Evolutionary conservation across 2,329 filamentous ascomycete genomes (phyloP).

Genomic region (Cladophialophora carrionii): DNA sequence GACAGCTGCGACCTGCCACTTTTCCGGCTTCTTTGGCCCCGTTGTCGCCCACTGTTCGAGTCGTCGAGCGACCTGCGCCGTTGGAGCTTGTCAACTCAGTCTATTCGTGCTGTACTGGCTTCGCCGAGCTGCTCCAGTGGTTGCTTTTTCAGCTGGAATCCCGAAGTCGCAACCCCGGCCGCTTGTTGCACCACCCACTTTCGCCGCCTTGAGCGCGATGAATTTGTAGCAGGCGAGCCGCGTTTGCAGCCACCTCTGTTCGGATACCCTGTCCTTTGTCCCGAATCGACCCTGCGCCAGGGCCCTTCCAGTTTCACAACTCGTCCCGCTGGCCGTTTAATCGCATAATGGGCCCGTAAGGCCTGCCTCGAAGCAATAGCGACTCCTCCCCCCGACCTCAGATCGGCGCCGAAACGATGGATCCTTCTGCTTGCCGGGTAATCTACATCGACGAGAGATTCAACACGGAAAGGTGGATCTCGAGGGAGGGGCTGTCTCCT

Average conservation of each 20-base stretch:
- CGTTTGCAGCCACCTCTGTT: not conserved
- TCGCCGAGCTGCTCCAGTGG: constrained; percentile 11
- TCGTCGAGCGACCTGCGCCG: constrained; percentile 18
- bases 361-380: constrained; percentile 21
- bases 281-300: constrained; percentile 3
- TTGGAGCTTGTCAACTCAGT: constrained; percentile 9
- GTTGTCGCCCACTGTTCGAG: constrained; percentile 14
- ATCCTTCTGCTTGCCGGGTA: constrained; percentile 49
- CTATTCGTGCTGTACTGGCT: not conserved
- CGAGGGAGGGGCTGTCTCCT: constrained; percentile 40
- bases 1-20: constrained; percentile 32
- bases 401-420: constrained; percentile 40
- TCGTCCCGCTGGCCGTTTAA: constrained; percentile 22
- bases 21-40: constrained; percentile 7
- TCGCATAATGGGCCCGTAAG: constrained; percentile 32
- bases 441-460: constrained; percentile 54
- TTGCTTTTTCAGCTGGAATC: constrained; percentile 9
- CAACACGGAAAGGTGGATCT: constrained; percentile 50
- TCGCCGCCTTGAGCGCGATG: constrained; percentile 23
- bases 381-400: constrained; percentile 15
- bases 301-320: constrained; percentile 14
- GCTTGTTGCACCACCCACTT: not conserved
- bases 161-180: not conserved
- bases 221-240: constrained; percentile 12
- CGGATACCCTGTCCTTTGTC: constrained; percentile 16